These are phyloP conservation scores for Cercospora nicotianae DNA, from an alignment of 2,329 filamentous ascomycete genomes.

Conservation along the genomic window DNA sequence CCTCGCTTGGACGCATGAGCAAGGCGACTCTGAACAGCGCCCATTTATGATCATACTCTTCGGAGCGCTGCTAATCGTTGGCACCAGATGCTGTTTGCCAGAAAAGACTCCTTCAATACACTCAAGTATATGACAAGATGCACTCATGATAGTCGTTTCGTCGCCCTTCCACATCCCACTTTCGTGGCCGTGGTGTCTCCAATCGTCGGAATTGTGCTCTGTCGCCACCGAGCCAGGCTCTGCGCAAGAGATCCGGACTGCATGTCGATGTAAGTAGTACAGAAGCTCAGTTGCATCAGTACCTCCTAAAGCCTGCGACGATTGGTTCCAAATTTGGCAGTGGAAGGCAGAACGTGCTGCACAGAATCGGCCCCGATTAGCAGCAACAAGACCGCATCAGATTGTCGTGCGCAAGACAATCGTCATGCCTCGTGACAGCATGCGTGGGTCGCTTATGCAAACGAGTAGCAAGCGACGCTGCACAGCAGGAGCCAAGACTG, in stretches of 20 bases:
- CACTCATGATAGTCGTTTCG: not conserved
- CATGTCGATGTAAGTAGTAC: not conserved
- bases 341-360: not conserved
- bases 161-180: not conserved
- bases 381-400: not conserved
- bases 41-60: not conserved
- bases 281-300: not conserved
- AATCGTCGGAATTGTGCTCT: not conserved
- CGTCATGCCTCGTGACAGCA: not conserved
- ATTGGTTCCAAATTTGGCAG: not conserved
- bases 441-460: not conserved
- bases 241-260: not conserved
- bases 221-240: not conserved
- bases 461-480: not conserved
- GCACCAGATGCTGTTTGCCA: not conserved
- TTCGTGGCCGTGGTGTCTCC: not conserved
- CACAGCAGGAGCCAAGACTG: not conserved
- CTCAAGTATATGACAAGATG: not conserved
- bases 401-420: not conserved
- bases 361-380: not conserved
- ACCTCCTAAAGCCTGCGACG: not conserved
- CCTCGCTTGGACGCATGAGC: not conserved
- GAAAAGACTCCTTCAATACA: not conserved
- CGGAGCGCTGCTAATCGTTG: not conserved
- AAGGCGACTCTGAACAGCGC: not conserved